Base-by-base conservation (phyloP, 78 protist species). In the Bodo saltans region DNA sequence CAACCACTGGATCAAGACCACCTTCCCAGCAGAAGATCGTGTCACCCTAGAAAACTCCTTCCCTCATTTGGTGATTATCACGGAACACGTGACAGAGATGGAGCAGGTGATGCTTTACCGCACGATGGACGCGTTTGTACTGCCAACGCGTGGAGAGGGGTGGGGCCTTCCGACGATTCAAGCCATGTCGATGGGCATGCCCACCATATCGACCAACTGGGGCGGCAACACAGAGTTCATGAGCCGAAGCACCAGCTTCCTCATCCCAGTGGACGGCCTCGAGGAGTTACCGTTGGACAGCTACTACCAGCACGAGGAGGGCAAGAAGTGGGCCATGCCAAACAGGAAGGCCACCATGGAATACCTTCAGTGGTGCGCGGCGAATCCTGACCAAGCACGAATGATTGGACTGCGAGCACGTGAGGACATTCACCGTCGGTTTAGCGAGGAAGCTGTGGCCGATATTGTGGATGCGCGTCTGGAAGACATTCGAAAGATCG, bases 171-270 rank as follows among this genome's bases (percentile, higher is more conserved):
- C 88, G 42, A 25, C 52, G 32, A 2, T 78, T 3, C 74, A 85
- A 60, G 88, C 88, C 47, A 85, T 85, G 88, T 4, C 88, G 42
- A 69, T 85, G 53, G 88, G 88, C 30, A 8, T 83, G 3, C 87
- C 87, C 2, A 78, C 85, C 3, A 47, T 76, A 3, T 27, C 74
- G 32, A 71, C 87, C 3, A 4, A 26, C 38, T 83, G 85, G 83
- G 12, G 75, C 33, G 87, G 87, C 40, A 3, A 80, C 1, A 28
- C 41, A 27, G 87, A 83, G 25, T 83, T 83, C 42, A 1, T 84
- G 71, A 30, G 29, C 23, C 29, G 3, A 35, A 27, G 17, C 29
- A 2, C 12, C 3, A 78, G 83, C 30, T 78, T 42, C 47, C 68
- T 39, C 42, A 78, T 84, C 8, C 39, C 40, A 30, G 35, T 73